phyloP scores from a whole-genome alignment of 73 alveolate genomes.

The Blepharisma japonicum region DNA sequence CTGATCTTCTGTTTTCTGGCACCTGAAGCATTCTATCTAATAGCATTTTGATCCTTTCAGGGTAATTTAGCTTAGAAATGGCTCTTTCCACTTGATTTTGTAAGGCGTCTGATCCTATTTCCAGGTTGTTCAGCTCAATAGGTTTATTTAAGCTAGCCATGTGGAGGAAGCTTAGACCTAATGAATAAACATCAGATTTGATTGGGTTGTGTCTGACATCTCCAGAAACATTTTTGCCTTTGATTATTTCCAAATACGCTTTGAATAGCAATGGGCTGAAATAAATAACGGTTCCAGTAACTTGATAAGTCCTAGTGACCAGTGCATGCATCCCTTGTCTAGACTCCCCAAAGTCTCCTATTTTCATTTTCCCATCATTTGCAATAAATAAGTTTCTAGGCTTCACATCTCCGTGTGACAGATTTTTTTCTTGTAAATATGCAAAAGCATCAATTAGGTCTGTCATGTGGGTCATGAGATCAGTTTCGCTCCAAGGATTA shows the following conservation, averaged over 20 bases:
- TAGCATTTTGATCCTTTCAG: not conserved
- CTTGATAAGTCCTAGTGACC: slow-evolving; percentile 24
- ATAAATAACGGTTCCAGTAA: slow-evolving; percentile 24
- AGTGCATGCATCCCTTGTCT: slow-evolving; percentile 27
- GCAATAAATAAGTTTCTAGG: slow-evolving; percentile 27
- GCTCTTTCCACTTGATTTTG: slow-evolving; percentile 9
- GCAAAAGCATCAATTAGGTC: slow-evolving; percentile 23
- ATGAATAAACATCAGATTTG: slow-evolving; percentile 25
- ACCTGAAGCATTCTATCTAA: slow-evolving; percentile 10
- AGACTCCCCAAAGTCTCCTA: slow-evolving; percentile 35
- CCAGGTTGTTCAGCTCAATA: slow-evolving; percentile 13
- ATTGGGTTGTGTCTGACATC: slow-evolving; percentile 20
- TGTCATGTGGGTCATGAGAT: not conserved
- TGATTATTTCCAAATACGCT: slow-evolving; percentile 10
- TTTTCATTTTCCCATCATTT: slow-evolving; percentile 25
- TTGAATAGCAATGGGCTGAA: slow-evolving; percentile 11
- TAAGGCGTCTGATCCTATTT: not conserved
- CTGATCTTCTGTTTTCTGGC: slow-evolving; percentile 13
- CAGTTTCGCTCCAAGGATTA: slow-evolving; percentile 26
- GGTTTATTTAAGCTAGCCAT: slow-evolving; percentile 28
- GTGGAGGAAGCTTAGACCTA: slow-evolving; percentile 16
- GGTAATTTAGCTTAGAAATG: not conserved
- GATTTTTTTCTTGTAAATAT: not conserved
- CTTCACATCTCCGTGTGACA: slow-evolving; percentile 29
- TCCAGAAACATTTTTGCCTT: slow-evolving; percentile 12